Base-by-base conservation (phyloP, 768 basidiomycete species). In the Zangia roseola region DNA sequence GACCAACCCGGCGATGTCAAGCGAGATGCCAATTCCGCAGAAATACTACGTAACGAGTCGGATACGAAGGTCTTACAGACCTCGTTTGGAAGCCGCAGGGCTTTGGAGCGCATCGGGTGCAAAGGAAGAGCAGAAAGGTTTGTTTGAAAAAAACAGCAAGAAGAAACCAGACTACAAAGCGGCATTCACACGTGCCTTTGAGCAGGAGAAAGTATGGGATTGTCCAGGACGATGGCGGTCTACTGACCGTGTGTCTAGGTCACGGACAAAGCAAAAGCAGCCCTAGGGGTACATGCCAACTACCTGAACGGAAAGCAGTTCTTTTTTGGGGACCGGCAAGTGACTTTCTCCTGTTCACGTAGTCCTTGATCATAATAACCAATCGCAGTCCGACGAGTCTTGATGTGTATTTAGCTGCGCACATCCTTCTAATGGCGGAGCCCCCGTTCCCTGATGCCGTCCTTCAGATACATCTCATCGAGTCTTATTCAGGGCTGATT, bases 11-110 rank as follows among this genome's bases (percentile, higher is more conserved):
- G 67, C 74, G 0, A 67, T 91, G 34, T 79, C 76, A 1, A 74
- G 76, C 6, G 64, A 82, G 55, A 80, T 86, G 45, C 76, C 81
- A 13, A 46, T 85, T 3, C 89, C 88, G 1, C 86, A 87, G 57
- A 76, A 81, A 9, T 91, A 88, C 61, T 92, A 86, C 58, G 79
- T 88, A 7, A 84, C 88, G 0, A 59, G 64, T 6, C 78, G 88
- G 16, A 75, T 91, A 26, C 78, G 87, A 33, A 71, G 76, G 23
- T 62, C 74, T 16, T 79, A 84, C 54, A 74, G 67, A 45, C 71
- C 77, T 12, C 78, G 86, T 13, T 69, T 92, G 30, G 79, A 86
- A 60, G 75, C 75, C 8, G 76, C 76, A 23, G 86, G 82, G 10
- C 61, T 91, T 20, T 90, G 88, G 88, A 71, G 65, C 55, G 52